These are phyloP conservation scores for Stellera chamaejasme DNA, from an alignment of 345 rosid species.

Conservation along the genomic window DNA sequence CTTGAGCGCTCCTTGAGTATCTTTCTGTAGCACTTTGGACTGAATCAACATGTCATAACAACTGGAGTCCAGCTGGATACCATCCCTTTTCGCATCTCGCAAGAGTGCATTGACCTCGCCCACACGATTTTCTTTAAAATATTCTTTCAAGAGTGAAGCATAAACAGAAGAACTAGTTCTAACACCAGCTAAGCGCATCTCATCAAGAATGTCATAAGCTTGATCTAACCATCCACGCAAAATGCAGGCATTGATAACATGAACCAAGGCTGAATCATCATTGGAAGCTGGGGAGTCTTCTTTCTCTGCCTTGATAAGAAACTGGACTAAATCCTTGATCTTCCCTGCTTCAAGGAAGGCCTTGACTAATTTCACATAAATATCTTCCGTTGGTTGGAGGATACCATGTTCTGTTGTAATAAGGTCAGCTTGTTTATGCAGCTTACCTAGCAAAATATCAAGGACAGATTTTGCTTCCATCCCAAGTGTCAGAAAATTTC, in stretches of 20 bases:
- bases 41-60: constrained; percentile 64
- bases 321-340: constrained; percentile 61
- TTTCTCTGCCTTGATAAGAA: constrained; percentile 66
- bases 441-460: constrained; percentile 35
- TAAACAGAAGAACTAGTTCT: constrained; percentile 65
- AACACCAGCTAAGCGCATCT: constrained; percentile 72
- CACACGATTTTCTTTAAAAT: constrained; percentile 52
- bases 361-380: constrained; percentile 62
- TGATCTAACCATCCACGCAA: constrained; percentile 82
- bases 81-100: constrained; percentile 81
- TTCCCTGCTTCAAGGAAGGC: constrained; percentile 74
- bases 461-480: constrained; percentile 59
- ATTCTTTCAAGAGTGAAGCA: constrained; percentile 66
- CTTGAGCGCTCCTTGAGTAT: constrained; percentile 64
- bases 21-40: constrained; percentile 51
- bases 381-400: constrained; percentile 71
- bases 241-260: constrained; percentile 71
- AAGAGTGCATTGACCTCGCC: constrained; percentile 59
- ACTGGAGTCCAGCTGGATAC: constrained; percentile 79
- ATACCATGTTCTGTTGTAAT: constrained; percentile 66
- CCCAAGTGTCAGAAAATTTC: constrained; percentile 44
- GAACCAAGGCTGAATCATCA: constrained; percentile 58
- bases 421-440: constrained; percentile 50
- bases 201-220: constrained; percentile 92
- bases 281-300: constrained; percentile 58